These are phyloP conservation scores for Phoenix roebelenii DNA, from an alignment of 176 grass and related monocot species.

Conservation along the genomic window DNA sequence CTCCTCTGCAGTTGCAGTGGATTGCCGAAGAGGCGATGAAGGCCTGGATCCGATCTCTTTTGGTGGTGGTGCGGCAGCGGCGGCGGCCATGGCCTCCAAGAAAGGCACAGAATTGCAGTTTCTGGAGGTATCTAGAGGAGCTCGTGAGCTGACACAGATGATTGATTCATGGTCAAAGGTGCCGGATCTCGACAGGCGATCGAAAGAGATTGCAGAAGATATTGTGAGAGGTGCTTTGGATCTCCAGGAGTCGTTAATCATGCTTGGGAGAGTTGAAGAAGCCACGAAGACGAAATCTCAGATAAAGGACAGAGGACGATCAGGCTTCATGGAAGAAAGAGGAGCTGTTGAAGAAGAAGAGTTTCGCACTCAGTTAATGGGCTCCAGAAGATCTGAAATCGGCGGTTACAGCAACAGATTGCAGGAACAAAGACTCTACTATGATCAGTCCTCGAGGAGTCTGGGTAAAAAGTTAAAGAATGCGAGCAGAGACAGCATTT, in stretches of 20 bases:
- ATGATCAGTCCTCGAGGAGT: slow-evolving; percentile 20
- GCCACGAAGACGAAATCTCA: slow-evolving; percentile 19
- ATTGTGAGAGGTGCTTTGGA: slow-evolving; percentile 65
- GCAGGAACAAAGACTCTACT: neutral
- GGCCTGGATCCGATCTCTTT: slow-evolving; percentile 14
- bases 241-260: slow-evolving; percentile 66
- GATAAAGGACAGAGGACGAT: slow-evolving; percentile 33
- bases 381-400: slow-evolving; percentile 6
- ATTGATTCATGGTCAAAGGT: slow-evolving; percentile 18
- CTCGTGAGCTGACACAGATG: slow-evolving; percentile 5
- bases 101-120: slow-evolving; percentile 34
- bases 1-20: slow-evolving; percentile 31
- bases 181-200: slow-evolving; percentile 3
- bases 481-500: slow-evolving; percentile 50
- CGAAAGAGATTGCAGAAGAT: slow-evolving; percentile 49
- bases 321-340: slow-evolving; percentile 2
- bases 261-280: slow-evolving; percentile 56
- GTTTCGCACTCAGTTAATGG: slow-evolving; percentile 13
- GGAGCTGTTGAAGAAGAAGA: slow-evolving; percentile 23
- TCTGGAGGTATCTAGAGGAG: slow-evolving; percentile 17
- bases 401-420: slow-evolving; percentile 8
- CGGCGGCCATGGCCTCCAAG: slow-evolving; percentile 30
- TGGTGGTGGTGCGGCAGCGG: slow-evolving; percentile 23
- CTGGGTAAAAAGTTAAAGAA: slow-evolving; percentile 39
- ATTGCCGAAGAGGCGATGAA: slow-evolving; percentile 26